Evolutionary conservation across 1,284 basidiomycete genomes (phyloP).

Genomic region (Psilocybe mexicana): DNA sequence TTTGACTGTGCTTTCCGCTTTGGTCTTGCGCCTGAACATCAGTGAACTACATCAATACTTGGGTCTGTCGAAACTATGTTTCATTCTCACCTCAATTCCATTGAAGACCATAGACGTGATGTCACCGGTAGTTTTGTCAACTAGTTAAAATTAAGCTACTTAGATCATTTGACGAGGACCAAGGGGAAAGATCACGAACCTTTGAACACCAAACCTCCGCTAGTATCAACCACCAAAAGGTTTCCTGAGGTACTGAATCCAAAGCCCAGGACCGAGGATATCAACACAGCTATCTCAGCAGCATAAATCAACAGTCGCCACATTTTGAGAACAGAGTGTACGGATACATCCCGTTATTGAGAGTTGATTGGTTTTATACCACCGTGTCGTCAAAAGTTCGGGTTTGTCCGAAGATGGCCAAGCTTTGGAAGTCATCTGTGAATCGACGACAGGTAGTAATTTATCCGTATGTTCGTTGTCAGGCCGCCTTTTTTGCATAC

Average conservation of each 20-base stretch:
- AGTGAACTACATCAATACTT: not conserved
- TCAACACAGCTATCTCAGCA: constrained; percentile 10
- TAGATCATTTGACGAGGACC: not conserved
- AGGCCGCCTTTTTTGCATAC: not conserved
- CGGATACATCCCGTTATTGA: not conserved
- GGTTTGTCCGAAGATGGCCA: not conserved
- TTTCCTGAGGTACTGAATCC: constrained; percentile 28
- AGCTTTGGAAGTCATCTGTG: not conserved
- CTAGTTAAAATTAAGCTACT: constrained; percentile 12
- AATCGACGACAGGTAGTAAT: not conserved
- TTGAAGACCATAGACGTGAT: constrained; percentile 38
- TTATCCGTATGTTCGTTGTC: not conserved
- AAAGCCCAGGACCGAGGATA: constrained; percentile 20
- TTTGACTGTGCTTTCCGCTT: constrained; percentile 31
- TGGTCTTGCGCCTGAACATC: constrained; percentile 28
- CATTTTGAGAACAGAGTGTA: not conserved
- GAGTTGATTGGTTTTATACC: too few relatives aligned
- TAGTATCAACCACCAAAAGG: constrained; percentile 27
- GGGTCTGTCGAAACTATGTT: not conserved
- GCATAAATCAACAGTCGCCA: not conserved
- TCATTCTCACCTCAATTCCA: constrained; percentile 29
- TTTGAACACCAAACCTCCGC: constrained; percentile 30
- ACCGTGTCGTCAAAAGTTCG: not conserved
- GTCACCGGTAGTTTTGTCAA: constrained; percentile 32
- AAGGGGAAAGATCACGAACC: constrained; percentile 14